phyloP scores from a whole-genome alignment of 2,329 filamentous ascomycete genomes.

The Neophaeococcomyces aloes region DNA sequence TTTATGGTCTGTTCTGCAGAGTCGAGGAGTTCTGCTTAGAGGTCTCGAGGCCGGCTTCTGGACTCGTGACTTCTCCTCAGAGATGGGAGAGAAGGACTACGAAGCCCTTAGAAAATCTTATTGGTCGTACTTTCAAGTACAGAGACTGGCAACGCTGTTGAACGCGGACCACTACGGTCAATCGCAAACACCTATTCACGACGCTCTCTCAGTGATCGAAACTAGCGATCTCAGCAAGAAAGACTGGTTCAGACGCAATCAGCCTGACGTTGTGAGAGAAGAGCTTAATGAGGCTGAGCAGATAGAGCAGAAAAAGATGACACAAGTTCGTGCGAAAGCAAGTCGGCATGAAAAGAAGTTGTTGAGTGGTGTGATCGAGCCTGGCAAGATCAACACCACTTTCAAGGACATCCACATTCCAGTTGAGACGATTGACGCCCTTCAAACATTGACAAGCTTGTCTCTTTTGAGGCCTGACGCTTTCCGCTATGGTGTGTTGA shows the following conservation, averaged over 20 bases:
- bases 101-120: conserved; percentile 33
- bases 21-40: conserved; percentile 21
- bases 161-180: conserved; percentile 31
- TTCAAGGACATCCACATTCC: conserved; percentile 81
- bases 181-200: conserved; percentile 22
- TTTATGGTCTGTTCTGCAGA: conserved; percentile 50
- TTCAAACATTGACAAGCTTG: conserved; percentile 80
- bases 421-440: conserved; percentile 68
- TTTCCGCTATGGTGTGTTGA: conserved; percentile 90
- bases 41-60: conserved; percentile 18
- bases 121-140: conserved; percentile 50
- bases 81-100: conserved; percentile 24
- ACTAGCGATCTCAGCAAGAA: conserved; percentile 40
- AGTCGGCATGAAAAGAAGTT: conserved; percentile 76
- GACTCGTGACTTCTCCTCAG: conserved; percentile 22
- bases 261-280: conserved; percentile 24
- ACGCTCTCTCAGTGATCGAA: conserved; percentile 28
- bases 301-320: conserved; percentile 26
- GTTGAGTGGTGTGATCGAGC: conserved; percentile 69
- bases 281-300: conserved; percentile 31
- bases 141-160: conserved; percentile 46
- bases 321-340: conserved; percentile 45
- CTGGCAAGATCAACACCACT: conserved; percentile 70
- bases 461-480: conserved; percentile 81
- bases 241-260: conserved; percentile 28